Conservation (phyloP, 2,329 filamentous ascomycete species). For the Colletotrichum horii region DNA sequence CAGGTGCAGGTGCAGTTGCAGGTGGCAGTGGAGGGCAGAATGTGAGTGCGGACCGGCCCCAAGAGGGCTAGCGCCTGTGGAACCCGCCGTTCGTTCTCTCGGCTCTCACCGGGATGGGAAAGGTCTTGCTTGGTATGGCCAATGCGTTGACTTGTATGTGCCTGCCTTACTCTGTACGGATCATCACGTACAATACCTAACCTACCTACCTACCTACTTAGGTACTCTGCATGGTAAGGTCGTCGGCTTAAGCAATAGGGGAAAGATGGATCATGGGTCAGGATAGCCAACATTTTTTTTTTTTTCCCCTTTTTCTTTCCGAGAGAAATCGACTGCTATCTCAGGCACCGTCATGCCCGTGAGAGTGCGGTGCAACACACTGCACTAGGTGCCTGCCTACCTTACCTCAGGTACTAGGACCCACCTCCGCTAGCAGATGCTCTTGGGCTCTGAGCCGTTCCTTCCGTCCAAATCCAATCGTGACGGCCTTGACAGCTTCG, state of each 20-base stretch:
- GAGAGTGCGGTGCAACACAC: neutral
- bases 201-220: too few species aligned
- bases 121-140: neutral
- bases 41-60: neutral
- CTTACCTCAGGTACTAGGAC: neutral
- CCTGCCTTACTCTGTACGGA: neutral
- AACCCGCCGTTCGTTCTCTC: neutral
- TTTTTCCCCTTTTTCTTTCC: neutral
- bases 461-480: constrained; percentile 20
- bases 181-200: neutral
- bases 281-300: neutral
- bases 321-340: neutral
- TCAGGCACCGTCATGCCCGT: neutral
- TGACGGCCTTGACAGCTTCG: neutral
- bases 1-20: too few species aligned
- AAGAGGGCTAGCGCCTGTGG: neutral
- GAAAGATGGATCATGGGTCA: neutral
- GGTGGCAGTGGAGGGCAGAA: neutral
- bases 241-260: too few species aligned
- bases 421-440: constrained; percentile 15
- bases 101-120: constrained; percentile 5
- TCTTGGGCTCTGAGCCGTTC: constrained; percentile 13
- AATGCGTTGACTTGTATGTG: neutral
- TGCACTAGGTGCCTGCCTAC: neutral
- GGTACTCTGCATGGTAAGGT: too few species aligned